phyloP scores from a whole-genome alignment of 345 rosid genomes.

The Xanthoceras sorbifolium region DNA sequence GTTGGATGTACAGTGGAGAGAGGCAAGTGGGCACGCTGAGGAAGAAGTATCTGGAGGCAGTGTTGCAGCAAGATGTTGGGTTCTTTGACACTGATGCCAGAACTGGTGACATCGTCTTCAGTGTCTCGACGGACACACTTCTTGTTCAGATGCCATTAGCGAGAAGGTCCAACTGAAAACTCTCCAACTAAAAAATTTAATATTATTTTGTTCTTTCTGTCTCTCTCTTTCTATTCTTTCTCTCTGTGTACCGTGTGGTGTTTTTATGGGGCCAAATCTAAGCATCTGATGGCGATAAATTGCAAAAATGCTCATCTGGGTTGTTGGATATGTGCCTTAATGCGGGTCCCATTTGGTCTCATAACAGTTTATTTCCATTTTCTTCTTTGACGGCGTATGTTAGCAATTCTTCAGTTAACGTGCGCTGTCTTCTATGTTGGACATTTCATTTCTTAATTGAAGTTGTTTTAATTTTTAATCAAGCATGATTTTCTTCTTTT shows the following conservation, averaged over 20 bases:
- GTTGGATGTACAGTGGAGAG: slow-evolving; percentile 99
- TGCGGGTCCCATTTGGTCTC: slow-evolving; percentile 47
- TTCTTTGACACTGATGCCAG: slow-evolving; percentile 98
- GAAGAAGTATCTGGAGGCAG: slow-evolving; percentile 94
- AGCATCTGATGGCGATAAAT: slow-evolving; percentile 20
- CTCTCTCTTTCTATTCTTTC: neutral
- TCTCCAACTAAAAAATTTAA: neutral
- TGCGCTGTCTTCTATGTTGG: slow-evolving; percentile 31
- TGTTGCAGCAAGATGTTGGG: slow-evolving; percentile 94
- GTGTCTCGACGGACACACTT: slow-evolving; percentile 97
- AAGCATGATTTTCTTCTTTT: no score
- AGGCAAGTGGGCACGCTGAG: slow-evolving; percentile 91
- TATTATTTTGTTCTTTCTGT: neutral
- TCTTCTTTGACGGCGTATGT: slow-evolving; percentile 42
- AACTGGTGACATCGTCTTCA: slow-evolving; percentile 97
- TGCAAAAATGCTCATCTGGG: slow-evolving; percentile 25
- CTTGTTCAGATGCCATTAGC: slow-evolving; percentile 99
- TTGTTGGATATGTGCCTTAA: slow-evolving; percentile 27
- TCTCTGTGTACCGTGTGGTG: slow-evolving; percentile 13
- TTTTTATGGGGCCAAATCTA: slow-evolving; percentile 30
- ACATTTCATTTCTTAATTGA: slow-evolving; percentile 21
- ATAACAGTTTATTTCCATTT: slow-evolving; percentile 10
- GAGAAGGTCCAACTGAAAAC: slow-evolving; percentile 86
- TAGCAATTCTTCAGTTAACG: slow-evolving; percentile 38
- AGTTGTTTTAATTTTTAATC: no score